Conservation (phyloP, 306 rosid genomes). For the Medicago ruthenica region DNA sequence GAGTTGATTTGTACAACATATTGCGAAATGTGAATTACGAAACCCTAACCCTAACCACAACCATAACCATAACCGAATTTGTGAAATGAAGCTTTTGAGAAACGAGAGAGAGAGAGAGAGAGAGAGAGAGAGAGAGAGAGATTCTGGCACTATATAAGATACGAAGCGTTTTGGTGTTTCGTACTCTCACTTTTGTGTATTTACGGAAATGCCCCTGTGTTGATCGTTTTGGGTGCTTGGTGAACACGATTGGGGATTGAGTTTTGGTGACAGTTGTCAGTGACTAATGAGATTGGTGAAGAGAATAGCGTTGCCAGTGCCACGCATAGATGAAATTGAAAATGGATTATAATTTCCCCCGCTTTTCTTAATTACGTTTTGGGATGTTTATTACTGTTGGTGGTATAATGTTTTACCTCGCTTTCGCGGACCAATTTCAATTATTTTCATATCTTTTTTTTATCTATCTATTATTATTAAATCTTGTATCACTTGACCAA, state of each 20-base stretch:
- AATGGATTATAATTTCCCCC: not conserved
- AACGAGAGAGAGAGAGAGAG: not conserved
- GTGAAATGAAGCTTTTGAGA: slow-evolving; percentile 31
- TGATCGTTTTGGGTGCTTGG: too few relatives aligned
- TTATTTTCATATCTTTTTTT: too few relatives aligned
- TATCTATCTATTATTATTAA: too few relatives aligned
- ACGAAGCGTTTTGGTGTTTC: slow-evolving; percentile 52
- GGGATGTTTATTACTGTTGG: not conserved
- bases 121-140: slow-evolving; percentile 19
- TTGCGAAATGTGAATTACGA: slow-evolving; percentile 38
- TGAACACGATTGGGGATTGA: too few relatives aligned
- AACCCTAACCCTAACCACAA: slow-evolving; percentile 79
- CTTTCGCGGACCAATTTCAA: not conserved
- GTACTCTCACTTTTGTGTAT: not conserved
- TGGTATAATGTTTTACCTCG: too few relatives aligned
- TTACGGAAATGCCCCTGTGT: slow-evolving; percentile 44
- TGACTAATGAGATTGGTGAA: not conserved
- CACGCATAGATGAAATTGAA: too few relatives aligned
- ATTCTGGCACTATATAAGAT: slow-evolving; percentile 34
- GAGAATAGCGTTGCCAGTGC: not conserved
- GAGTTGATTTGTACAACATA: slow-evolving; percentile 22
- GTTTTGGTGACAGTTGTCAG: too few relatives aligned
- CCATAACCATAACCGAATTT: slow-evolving; percentile 55
- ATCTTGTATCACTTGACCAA: too few relatives aligned
- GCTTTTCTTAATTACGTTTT: not conserved